Evolutionary conservation across 2,329 filamentous ascomycete genomes (phyloP).

Genomic region (Byssochlamys sp.): DNA sequence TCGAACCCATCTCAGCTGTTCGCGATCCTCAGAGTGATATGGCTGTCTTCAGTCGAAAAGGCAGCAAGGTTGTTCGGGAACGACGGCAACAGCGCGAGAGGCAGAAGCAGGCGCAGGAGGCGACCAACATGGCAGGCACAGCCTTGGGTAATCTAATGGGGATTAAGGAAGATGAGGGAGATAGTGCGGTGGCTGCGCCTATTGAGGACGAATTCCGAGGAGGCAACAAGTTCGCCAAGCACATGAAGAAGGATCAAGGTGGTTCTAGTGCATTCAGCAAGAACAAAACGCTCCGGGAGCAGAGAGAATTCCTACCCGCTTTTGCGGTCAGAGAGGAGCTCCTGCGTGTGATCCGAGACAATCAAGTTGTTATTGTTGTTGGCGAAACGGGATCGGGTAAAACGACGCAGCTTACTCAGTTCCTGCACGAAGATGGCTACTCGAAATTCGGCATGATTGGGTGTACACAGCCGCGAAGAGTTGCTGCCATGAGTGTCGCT

Average conservation of each 20-base stretch:
- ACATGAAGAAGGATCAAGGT: slow-evolving; percentile 77
- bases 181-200: slow-evolving; percentile 71
- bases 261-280: slow-evolving; percentile 82
- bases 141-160: slow-evolving; percentile 91
- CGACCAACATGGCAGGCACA: slow-evolving; percentile 85
- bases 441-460: slow-evolving; percentile 80
- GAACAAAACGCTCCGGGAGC: slow-evolving; percentile 80
- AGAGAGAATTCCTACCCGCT: slow-evolving; percentile 84
- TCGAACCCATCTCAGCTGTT: slow-evolving; percentile 88
- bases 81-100: slow-evolving; percentile 84
- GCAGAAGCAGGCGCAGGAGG: slow-evolving; percentile 87
- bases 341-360: slow-evolving; percentile 82
- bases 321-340: slow-evolving; percentile 94
- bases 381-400: slow-evolving; percentile 96
- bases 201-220: slow-evolving; percentile 60
- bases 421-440: slow-evolving; percentile 90
- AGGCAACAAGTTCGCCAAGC: slow-evolving; percentile 73
- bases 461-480: slow-evolving; percentile 89
- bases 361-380: slow-evolving; percentile 93
- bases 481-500: slow-evolving; percentile 96
- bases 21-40: slow-evolving; percentile 93
- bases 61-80: slow-evolving; percentile 85
- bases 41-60: slow-evolving; percentile 94
- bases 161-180: slow-evolving; percentile 77
- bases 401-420: slow-evolving; percentile 94